Percentiles rank a stretch among this genome's conserved stretches.
These are phyloP conservation scores for Glaciozyma martinii DNA, from an alignment of 768 basidiomycete species.

Conservation along the genomic window DNA sequence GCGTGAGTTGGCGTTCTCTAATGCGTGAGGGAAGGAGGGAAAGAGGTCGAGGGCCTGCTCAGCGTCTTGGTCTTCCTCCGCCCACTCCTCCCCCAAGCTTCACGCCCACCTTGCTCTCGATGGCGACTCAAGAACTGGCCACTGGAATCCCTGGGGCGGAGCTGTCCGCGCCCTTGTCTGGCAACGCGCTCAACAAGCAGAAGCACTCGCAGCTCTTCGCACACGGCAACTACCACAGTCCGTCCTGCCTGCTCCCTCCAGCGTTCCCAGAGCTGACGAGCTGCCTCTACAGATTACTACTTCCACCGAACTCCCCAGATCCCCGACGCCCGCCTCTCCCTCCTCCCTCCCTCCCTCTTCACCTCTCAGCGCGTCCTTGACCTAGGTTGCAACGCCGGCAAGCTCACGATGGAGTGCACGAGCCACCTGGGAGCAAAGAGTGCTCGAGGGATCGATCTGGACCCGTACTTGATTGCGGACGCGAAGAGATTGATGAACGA, in stretches of 20 bases:
- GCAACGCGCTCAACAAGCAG: neutral
- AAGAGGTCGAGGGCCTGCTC: too few relatives aligned
- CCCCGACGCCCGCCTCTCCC: slow-evolving; percentile 56
- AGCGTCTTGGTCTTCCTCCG: too few relatives aligned
- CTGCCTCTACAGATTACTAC: neutral
- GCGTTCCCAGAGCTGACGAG: neutral
- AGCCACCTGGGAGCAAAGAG: slow-evolving; percentile 46
- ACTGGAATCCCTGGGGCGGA: too few relatives aligned
- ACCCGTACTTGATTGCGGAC: slow-evolving; percentile 53
- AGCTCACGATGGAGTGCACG: slow-evolving; percentile 75
- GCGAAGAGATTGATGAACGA: neutral
- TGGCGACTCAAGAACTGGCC: too few relatives aligned
- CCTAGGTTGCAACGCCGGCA: slow-evolving; percentile 78
- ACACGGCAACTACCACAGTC: slow-evolving; percentile 6
- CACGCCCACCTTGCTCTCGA: too few relatives aligned
- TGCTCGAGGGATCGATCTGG: slow-evolving; percentile 76
- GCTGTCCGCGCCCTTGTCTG: neutral
- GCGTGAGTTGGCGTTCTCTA: too few relatives aligned
- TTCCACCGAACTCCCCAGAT: slow-evolving; percentile 22
- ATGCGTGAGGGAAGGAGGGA: too few relatives aligned
- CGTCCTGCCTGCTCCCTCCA: neutral
- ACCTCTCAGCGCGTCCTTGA: slow-evolving; percentile 57
- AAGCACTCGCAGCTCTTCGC: neutral
- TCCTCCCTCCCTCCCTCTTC: slow-evolving; percentile 55
- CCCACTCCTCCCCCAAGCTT: too few relatives aligned